Percentiles rank a stretch among this genome's conserved stretches.
Conservation (phyloP, 345 rosid genomes). For the Euphorbia peplus region DNA sequence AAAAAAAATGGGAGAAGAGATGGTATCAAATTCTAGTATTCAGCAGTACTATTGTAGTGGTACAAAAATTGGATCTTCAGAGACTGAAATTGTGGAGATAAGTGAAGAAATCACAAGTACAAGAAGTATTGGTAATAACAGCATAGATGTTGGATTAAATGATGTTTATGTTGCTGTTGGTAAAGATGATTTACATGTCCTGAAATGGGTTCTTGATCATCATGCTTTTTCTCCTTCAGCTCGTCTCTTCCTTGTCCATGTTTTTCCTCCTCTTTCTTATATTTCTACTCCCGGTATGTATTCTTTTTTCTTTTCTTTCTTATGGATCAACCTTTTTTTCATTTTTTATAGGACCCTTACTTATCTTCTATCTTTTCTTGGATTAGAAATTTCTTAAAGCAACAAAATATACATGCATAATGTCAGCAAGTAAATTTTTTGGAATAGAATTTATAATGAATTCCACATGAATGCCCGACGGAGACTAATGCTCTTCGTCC, state of each 20-base stretch:
- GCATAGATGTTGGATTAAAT: conserved; percentile 19
- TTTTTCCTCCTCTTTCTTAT: conserved; percentile 50
- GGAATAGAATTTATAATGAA: too few species aligned
- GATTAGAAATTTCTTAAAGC: too few species aligned
- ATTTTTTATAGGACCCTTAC: too few species aligned
- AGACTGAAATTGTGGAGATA: conserved; percentile 49
- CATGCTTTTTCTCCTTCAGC: conserved; percentile 41
- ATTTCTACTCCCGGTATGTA: conserved; percentile 59
- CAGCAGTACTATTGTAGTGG: conserved; percentile 13
- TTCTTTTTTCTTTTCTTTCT: background rate
- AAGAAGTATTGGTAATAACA: too few species aligned
- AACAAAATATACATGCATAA: too few species aligned
- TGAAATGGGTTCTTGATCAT: conserved; percentile 59
- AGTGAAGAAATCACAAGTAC: conserved; percentile 46
- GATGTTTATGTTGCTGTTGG: conserved; percentile 71
- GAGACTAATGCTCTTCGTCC: too few species aligned
- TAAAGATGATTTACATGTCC: conserved; percentile 50
- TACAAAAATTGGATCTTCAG: conserved; percentile 42
- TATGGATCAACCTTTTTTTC: too few species aligned
- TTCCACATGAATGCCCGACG: too few species aligned
- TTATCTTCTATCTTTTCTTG: background rate
- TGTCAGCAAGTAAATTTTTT: too few species aligned
- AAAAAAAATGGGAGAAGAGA: conserved; percentile 27
- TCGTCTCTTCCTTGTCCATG: conserved; percentile 53
- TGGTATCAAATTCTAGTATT: conserved; percentile 11